Percentiles rank a stretch among this genome's conserved stretches.
phyloP scores from a whole-genome alignment of 306 rosid genomes.

The Albizia julibrissin region DNA sequence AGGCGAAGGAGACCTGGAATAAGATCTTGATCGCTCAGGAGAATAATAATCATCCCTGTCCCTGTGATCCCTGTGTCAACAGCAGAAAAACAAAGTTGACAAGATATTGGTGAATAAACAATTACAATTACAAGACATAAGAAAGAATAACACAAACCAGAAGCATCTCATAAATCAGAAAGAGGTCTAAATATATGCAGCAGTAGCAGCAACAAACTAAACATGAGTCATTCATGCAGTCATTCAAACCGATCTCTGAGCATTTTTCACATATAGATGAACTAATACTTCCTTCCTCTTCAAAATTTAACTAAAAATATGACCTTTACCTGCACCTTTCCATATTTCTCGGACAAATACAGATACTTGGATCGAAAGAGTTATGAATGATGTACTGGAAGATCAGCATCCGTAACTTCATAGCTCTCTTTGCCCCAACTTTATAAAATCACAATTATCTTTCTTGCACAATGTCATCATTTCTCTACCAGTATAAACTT shows the following conservation, averaged over 20 bases:
- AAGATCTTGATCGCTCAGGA: conserved; percentile 71
- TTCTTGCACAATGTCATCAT: conserved; percentile 94
- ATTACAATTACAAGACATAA: conserved; percentile 3
- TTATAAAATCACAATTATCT: conserved; percentile 83
- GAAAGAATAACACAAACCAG: conserved; percentile 23
- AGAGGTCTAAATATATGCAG: conserved; percentile 28
- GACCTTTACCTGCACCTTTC: conserved; percentile 95
- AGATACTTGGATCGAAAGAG: conserved; percentile 83
- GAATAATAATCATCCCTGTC: conserved; percentile 60
- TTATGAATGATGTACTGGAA: conserved; percentile 81
- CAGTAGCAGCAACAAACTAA: conserved; percentile 33
- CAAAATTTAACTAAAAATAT: conserved; percentile 64
- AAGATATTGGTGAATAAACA: conserved; percentile 20
- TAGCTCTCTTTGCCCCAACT: conserved; percentile 96
- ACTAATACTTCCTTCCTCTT: conserved; percentile 59
- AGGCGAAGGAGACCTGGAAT: conserved; percentile 72
- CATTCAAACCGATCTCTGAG: conserved; percentile 25
- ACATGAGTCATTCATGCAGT: conserved; percentile 25
- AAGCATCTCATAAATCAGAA: conserved; percentile 35
- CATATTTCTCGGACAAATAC: conserved; percentile 80
- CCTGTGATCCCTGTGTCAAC: conserved; percentile 58
- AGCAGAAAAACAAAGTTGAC: background rate
- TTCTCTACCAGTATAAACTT: conserved; percentile 81
- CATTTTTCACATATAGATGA: conserved; percentile 27
- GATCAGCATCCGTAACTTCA: conserved; percentile 94